phyloP scores from a whole-genome alignment of 169 alveolate genomes.

The Cryptosporidium sp. region DNA sequence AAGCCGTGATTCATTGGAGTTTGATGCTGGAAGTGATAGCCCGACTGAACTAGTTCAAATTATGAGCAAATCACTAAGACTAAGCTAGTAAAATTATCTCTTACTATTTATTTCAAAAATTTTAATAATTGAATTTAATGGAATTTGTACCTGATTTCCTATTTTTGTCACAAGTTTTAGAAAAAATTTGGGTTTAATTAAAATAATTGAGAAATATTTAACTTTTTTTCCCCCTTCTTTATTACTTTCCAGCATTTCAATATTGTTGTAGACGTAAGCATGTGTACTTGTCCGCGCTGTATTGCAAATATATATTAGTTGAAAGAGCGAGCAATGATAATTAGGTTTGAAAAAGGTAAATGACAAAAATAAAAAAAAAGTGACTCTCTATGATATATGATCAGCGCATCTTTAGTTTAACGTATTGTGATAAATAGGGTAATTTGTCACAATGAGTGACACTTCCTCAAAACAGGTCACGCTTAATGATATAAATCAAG shows the following conservation, averaged over 20 bases:
- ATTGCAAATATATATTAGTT: not conserved
- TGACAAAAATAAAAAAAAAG: not conserved
- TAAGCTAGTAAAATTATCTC: slow-evolving; percentile 7
- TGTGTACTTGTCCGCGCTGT: slow-evolving; percentile 34
- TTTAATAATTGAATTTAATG: too few relatives aligned
- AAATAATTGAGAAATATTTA: not conserved
- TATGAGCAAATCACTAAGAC: slow-evolving; percentile 43
- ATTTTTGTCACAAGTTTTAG: not conserved
- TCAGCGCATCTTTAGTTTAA: not conserved
- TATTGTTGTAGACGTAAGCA: slow-evolving; percentile 11
- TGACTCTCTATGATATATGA: not conserved
- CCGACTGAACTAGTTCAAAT: slow-evolving; percentile 51
- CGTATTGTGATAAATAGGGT: not conserved
- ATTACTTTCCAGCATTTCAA: not conserved
- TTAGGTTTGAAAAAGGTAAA: not conserved
- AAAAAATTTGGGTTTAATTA: not conserved
- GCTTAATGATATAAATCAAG: not conserved
- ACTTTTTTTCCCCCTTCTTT: not conserved
- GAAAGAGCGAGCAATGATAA: slow-evolving; percentile 3
- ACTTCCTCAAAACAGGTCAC: slow-evolving; percentile 1
- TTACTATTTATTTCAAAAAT: not conserved
- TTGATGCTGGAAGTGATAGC: slow-evolving; percentile 31
- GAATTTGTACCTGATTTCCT: not conserved
- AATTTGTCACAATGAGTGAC: slow-evolving; percentile 23
- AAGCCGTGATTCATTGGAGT: slow-evolving; percentile 36